A percentile compares a stretch with the other conserved stretches of the same genome.
phyloP scores from a whole-genome alignment of 2,329 filamentous ascomycete species.

The Aspergillus ibericus region DNA sequence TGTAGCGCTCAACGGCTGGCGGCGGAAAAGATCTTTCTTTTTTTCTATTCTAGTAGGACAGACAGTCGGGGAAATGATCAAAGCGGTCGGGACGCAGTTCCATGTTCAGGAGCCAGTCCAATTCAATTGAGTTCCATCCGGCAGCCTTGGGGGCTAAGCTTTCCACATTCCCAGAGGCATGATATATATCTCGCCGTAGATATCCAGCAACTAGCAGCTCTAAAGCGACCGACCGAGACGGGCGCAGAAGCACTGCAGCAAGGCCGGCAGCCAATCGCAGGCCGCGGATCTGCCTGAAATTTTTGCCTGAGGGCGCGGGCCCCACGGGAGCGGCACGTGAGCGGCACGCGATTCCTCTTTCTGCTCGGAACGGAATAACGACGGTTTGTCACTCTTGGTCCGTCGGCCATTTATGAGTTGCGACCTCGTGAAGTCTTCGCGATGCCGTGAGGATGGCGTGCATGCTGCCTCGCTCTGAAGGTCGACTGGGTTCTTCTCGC shows the following conservation, averaged over 20 bases:
- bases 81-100: conserved; percentile 8
- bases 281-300: conserved; percentile 16
- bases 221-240: background rate
- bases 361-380: conserved; percentile 27
- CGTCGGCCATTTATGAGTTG: conserved; percentile 7
- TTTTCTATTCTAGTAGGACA: conserved; percentile 13
- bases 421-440: conserved; percentile 11
- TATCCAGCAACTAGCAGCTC: too few species aligned
- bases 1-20: background rate
- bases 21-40: conserved; percentile 3
- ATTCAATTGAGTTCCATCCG: background rate
- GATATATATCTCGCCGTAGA: background rate
- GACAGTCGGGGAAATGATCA: conserved; percentile 9
- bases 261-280: conserved; percentile 21
- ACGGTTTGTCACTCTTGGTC: conserved; percentile 2
- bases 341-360: background rate
- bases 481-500: conserved; percentile 23
- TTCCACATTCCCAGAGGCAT: conserved; percentile 5
- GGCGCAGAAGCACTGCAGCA: background rate
- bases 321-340: conserved; percentile 13
- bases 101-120: conserved; percentile 17
- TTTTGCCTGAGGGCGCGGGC: conserved; percentile 11
- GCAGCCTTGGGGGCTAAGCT: background rate
- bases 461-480: conserved; percentile 26
- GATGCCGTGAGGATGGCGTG: conserved; percentile 30